Evolutionary conservation across 2,329 filamentous ascomycete genomes (phyloP).

Genomic region (Sclerotinia trifoliorum): DNA sequence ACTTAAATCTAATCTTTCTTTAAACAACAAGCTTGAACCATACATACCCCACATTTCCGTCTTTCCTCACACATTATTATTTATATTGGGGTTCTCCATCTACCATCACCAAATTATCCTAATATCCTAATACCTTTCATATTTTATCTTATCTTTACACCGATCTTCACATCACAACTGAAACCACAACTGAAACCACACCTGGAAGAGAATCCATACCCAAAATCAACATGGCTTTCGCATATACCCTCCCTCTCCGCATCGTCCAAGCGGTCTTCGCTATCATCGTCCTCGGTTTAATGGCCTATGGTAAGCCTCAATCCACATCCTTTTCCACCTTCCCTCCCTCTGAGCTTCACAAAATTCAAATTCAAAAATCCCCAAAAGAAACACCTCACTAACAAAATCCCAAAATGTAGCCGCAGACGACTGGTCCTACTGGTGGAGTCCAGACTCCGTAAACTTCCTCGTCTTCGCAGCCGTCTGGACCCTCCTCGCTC

Average conservation of each 20-base stretch:
- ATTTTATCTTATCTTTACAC: not conserved
- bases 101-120: not conserved
- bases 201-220: too few species aligned
- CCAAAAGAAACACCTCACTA: not conserved
- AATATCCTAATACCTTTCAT: not conserved
- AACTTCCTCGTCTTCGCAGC: constrained; percentile 79
- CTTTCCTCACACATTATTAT: not conserved
- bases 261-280: constrained; percentile 65
- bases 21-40: not conserved
- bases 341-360: not conserved
- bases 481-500: constrained; percentile 71
- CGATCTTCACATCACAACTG: not conserved
- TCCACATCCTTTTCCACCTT: not conserved
- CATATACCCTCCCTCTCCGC: constrained; percentile 57
- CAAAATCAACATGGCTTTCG: constrained; percentile 47
- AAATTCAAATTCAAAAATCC: not conserved
- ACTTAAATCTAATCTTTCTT: not conserved
- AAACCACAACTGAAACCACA: too few species aligned
- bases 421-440: constrained; percentile 49
- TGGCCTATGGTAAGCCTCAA: constrained; percentile 60
- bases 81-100: constrained; percentile 1
- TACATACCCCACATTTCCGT: constrained; percentile 4
- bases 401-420: constrained; percentile 41
- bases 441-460: constrained; percentile 53
- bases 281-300: constrained; percentile 72